Base-by-base conservation (phyloP, 1,139 yeast genomes). In the Hyphopichia buzzinii region DNA sequence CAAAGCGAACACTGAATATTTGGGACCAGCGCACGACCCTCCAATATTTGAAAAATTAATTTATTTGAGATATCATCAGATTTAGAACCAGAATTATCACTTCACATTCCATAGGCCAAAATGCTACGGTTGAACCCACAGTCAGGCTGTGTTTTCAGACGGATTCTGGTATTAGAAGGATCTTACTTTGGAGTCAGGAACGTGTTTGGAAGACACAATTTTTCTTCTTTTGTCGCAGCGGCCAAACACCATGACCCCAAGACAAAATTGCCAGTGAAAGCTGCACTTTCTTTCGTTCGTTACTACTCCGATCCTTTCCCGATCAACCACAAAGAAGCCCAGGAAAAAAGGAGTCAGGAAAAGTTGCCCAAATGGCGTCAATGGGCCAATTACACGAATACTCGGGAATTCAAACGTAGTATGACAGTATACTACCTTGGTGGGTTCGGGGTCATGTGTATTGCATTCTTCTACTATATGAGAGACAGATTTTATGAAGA, bases 401-500 rank as follows among this genome's bases (percentile, higher is more conserved):
- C 66, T 16, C 56, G 59, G 29, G 58, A 66, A 47, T 68, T 67
- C 51, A 62, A 69, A 40, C 58, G 57, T 39, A 52, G 64, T 12
- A 62, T 69, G 67, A 67, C 74, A 3, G 52, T 59, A 17, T 79
- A 73, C 52, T 78, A 83, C 47, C 53, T 84, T 26, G 78, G 76
- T 21, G 74, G 79, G 2, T 83, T 84, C 51, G 64, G 69, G 1
- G 64, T 74, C 14, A 73, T 82, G 46, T 57, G 79, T 27, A 67
- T 74, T 17, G 77, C 82, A 37, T 85, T 87, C 39, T 74, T 78
- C 43, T 75, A 73, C 50, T 81, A 81, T 54, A 80, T 84, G 79
- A 67, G 81, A 47, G 86, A 83, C 48, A 59, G 83, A 33, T 84
- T 75, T 54, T 64, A 72, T 36, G 81, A 80, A 54, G 94, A 84